Evolutionary conservation across 768 basidiomycete genomes (phyloP).

Genomic region (Leccinum arenicola): DNA sequence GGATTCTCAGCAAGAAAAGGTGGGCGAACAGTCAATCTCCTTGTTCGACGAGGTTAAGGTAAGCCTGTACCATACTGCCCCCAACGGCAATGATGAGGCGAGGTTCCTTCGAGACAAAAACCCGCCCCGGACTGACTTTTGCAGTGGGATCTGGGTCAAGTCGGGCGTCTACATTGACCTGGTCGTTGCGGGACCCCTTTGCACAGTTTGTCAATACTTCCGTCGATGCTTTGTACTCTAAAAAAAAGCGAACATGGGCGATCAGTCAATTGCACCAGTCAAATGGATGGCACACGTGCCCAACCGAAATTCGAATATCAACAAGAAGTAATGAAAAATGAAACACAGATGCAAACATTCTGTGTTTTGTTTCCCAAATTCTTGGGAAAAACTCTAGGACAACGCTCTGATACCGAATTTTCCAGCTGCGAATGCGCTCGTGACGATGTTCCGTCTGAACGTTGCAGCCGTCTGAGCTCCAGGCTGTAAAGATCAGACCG

Average conservation of each 20-base stretch:
- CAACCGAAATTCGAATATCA: background rate
- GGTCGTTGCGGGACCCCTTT: slow-evolving; percentile 27
- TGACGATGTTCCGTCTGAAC: slow-evolving; percentile 51
- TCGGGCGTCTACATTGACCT: slow-evolving; percentile 36
- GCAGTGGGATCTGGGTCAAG: slow-evolving; percentile 69
- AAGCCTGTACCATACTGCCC: slow-evolving; percentile 41
- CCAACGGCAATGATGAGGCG: background rate
- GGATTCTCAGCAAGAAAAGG: background rate
- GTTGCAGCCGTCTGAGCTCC: slow-evolving; percentile 56
- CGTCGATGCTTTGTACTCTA: slow-evolving; percentile 55
- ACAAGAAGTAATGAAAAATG: background rate
- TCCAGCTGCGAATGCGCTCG: slow-evolving; percentile 60
- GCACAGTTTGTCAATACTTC: slow-evolving; percentile 45
- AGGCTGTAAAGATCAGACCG: slow-evolving; percentile 63
- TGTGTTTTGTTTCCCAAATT: slow-evolving; percentile 72
- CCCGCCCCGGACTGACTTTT: slow-evolving; percentile 39
- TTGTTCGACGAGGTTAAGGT: slow-evolving; percentile 64
- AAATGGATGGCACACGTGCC: slow-evolving; percentile 46
- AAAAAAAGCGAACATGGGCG: too few species aligned
- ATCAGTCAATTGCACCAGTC: background rate
- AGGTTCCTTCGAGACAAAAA: background rate
- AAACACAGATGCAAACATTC: slow-evolving; percentile 44
- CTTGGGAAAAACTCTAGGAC: slow-evolving; percentile 69
- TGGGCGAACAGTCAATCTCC: slow-evolving; percentile 59
- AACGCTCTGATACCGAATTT: slow-evolving; percentile 64